Conservation (phyloP, 805 yeast species). For the Helenozyma baotianmanensis region DNA sequence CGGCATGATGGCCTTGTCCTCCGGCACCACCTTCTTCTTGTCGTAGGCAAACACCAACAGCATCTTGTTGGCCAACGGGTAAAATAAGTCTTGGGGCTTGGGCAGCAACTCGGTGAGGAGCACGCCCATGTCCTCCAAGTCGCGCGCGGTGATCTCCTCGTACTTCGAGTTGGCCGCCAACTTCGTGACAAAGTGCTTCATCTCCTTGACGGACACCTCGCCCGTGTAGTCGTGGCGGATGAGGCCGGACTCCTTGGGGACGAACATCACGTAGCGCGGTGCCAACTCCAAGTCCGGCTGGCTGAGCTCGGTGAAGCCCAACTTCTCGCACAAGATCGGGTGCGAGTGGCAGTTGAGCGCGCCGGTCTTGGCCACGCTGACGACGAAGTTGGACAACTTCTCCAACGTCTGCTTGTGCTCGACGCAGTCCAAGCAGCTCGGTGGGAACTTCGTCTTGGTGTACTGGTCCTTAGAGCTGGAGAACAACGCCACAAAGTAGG, state of each 20-base stretch:
- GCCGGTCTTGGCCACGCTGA: conserved; percentile 37
- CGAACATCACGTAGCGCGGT: conserved; percentile 48
- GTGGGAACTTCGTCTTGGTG: conserved; percentile 32
- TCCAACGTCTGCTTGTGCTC: conserved; percentile 57
- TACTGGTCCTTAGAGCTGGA: conserved; percentile 48
- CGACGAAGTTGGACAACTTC: conserved; percentile 46
- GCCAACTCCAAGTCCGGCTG: conserved; percentile 4
- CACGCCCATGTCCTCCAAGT: conserved; percentile 28
- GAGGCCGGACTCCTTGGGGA: conserved; percentile 47
- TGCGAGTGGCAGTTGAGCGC: conserved; percentile 59
- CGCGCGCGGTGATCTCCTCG: conserved; percentile 26
- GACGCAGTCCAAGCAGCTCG: conserved; percentile 44
- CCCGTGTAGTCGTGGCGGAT: conserved; percentile 45
- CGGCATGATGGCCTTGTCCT: conserved; percentile 60
- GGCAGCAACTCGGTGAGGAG: conserved; percentile 24
- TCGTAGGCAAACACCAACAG: conserved; percentile 54
- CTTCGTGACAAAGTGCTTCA: conserved; percentile 45
- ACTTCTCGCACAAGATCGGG: conserved; percentile 45
- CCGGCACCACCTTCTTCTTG: conserved; percentile 45
- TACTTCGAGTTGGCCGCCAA: conserved; percentile 44
- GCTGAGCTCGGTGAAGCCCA: conserved; percentile 41
- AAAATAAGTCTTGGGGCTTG: conserved; percentile 26
- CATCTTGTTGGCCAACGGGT: conserved; percentile 40
- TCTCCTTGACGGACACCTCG: conserved; percentile 20
- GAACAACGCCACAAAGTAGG: conserved; percentile 62